A percentile compares a stretch with the other conserved stretches of the same genome.
These are phyloP conservation scores for Solanum hybrid DNA, from an alignment of 305 asterid species.

Conservation along the genomic window DNA sequence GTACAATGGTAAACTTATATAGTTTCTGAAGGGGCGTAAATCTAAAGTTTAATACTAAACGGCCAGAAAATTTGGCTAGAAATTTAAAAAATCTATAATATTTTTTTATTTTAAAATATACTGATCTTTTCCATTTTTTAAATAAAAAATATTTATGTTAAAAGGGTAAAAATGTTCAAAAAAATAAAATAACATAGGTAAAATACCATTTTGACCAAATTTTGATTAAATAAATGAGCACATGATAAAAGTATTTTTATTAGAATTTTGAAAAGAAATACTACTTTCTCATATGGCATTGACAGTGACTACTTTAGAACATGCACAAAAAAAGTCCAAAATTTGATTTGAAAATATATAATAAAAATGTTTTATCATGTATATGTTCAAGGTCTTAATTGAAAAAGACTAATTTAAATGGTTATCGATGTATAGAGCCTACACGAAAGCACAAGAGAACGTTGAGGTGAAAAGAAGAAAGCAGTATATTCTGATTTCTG, in stretches of 20 bases:
- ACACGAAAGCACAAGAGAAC: neutral
- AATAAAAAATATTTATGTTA: no score
- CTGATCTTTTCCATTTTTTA: no score
- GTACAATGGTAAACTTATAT: no score
- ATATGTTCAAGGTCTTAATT: neutral
- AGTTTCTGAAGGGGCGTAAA: neutral
- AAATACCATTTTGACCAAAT: no score
- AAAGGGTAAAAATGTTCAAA: no score
- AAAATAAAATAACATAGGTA: no score
- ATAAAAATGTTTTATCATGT: neutral
- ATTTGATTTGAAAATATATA: neutral
- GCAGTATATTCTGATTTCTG: neutral
- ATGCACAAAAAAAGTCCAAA: neutral
- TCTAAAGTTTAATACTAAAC: no score
- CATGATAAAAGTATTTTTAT: neutral
- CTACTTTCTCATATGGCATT: neutral
- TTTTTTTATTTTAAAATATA: no score
- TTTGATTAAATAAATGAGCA: no score
- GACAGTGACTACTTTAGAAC: neutral
- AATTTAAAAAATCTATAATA: no score
- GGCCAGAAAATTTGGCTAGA: no score
- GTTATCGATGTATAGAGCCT: neutral
- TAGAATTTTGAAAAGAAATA: neutral
- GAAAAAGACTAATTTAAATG: neutral
- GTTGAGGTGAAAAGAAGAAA: neutral